Base-by-base conservation (phyloP, 164 flowering plant genomes). In the Chloranthus sessilifolius region DNA sequence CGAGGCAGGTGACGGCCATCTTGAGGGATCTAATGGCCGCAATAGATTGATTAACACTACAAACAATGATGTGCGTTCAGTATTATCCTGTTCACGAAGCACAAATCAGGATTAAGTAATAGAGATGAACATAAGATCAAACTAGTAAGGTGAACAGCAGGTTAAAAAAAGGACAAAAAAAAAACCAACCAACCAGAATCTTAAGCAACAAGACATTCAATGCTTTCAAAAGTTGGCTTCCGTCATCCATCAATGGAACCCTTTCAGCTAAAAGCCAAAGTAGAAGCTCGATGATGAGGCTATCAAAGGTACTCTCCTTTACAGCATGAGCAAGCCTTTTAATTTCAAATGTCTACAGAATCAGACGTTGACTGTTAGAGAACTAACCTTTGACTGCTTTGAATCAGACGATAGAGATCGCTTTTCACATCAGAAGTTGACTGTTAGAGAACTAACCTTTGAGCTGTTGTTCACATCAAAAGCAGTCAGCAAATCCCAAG, bases 251-350 rank as follows among this genome's bases (percentile, higher is more conserved):
- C 47, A 68, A 75, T 1, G 89, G 95, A 62, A 94, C 97, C 58
- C 99, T 68, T 67, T 89, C 97, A 81, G 89, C 99, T 67, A 94
- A 72, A 54, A 94, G 97, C 97, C 99, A 86, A 43, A 94, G 88
- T 36, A 94, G 75, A 52, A 94, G 96, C 65, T 94, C 99, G 7
- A 92, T 84, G 43, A 94, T 85, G 34, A 94, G 88, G 62, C 69
- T 77, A 71, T 86, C 78, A 35, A 94, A 90, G 15, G 97, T 89
- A 49, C 81, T 74, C 77, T 84, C 95, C 63, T 78, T 86, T 34
- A 94, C 96, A 61, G 97, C 86, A 83, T 89, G 72, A 37, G 99
- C 96, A 61, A 89, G 89, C 50, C 69, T 80, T 68, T 79, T 89
- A 55, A 83, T 86, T 62, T 80, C 95, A 72, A 94, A 92, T 8